These are phyloP conservation scores for Chaetomium sp. DNA, from an alignment of 2,329 filamentous ascomycete genomes.

Conservation along the genomic window DNA sequence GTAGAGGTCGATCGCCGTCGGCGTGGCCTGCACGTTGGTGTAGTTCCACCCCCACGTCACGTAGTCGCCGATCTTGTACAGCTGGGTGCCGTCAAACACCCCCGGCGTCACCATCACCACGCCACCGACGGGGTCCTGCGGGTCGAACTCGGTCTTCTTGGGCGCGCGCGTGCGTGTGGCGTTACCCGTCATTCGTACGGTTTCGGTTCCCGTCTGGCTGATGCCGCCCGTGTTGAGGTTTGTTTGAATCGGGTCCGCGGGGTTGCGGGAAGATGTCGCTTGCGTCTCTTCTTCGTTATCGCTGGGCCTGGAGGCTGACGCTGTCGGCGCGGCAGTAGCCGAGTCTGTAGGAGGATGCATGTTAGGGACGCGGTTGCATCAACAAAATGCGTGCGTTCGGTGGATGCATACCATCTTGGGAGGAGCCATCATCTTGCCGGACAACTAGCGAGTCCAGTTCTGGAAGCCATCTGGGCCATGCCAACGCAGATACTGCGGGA, in stretches of 20 bases:
- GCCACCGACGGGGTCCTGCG: slow-evolving; percentile 52
- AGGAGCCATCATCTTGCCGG: slow-evolving; percentile 44
- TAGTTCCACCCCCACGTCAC: slow-evolving; percentile 68
- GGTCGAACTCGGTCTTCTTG: slow-evolving; percentile 48
- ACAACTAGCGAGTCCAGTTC: slow-evolving; percentile 56
- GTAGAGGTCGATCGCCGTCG: slow-evolving; percentile 62
- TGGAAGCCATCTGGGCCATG: slow-evolving; percentile 60
- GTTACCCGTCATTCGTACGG: slow-evolving; percentile 33
- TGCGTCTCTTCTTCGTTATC: slow-evolving; percentile 18
- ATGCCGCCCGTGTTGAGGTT: slow-evolving; percentile 35
- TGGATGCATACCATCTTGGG: background rate
- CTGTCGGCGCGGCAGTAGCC: slow-evolving; percentile 25
- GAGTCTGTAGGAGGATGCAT: slow-evolving; percentile 9
- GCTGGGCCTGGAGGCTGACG: slow-evolving; percentile 27
- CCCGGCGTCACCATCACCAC: slow-evolving; percentile 58
- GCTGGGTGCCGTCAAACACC: slow-evolving; percentile 47
- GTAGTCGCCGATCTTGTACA: slow-evolving; percentile 63
- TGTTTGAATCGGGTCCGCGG: slow-evolving; percentile 20
- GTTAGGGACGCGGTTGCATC: slow-evolving; percentile 5
- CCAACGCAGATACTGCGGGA: slow-evolving; percentile 51
- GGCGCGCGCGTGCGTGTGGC: slow-evolving; percentile 32
- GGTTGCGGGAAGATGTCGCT: slow-evolving; percentile 23
- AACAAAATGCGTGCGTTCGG: background rate
- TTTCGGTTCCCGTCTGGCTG: slow-evolving; percentile 27
- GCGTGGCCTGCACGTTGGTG: slow-evolving; percentile 59